phyloP scores from a whole-genome alignment of 1,284 basidiomycete genomes.

The Inonotus obliquus region DNA sequence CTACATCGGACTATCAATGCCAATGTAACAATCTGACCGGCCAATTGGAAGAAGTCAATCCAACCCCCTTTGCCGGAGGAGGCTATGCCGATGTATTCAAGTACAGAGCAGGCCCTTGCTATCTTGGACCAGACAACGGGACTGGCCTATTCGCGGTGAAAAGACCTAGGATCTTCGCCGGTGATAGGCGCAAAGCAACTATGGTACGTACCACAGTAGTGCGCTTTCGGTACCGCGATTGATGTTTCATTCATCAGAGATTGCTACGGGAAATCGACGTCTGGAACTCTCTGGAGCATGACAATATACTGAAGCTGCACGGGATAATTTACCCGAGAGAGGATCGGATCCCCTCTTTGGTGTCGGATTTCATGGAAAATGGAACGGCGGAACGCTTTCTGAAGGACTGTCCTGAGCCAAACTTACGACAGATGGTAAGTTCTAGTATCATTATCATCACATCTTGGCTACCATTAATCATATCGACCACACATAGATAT shows the following conservation, averaged over 20 bases:
- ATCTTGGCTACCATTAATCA: neutral
- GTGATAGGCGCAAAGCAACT: neutral
- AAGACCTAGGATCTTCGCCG: neutral
- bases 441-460: neutral
- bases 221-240: neutral
- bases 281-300: conserved; percentile 4
- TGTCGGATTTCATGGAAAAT: conserved; percentile 8
- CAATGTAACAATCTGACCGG: neutral
- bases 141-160: neutral
- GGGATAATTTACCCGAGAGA: neutral
- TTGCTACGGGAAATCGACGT: conserved; percentile 1
- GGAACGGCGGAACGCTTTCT: neutral
- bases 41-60: neutral
- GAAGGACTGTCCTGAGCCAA: neutral
- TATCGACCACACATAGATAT: neutral
- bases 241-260: neutral
- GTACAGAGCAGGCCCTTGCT: neutral
- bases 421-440: conserved; percentile 3
- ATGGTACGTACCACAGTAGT: neutral
- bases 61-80: neutral
- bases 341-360: conserved; percentile 6
- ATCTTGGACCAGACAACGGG: neutral
- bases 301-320: conserved; percentile 11
- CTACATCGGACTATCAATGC: neutral
- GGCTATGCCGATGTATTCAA: conserved; percentile 5